Evolutionary conservation across 768 basidiomycete species (phyloP), one percentile per base, ranked within the genome.

Genomic region (Tricholoma sp.): DNA sequence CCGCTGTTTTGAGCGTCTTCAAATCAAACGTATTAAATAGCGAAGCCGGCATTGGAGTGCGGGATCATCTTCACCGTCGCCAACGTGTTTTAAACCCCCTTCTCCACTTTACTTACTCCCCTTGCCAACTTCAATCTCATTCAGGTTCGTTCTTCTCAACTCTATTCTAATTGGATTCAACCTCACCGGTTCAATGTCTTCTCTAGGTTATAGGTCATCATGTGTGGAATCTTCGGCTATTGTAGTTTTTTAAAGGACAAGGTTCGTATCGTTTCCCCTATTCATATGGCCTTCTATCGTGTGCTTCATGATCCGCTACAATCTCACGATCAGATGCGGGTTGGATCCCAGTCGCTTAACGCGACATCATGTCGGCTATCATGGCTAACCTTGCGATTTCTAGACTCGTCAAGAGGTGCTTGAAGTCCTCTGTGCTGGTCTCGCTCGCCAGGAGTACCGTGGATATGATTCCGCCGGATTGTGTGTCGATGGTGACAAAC

Each of bases 161-260:
- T 0, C 10, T 28, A 50, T 6, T 17, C 11, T 24, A 24, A 24
- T 24, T 24, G 2, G 12, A 29, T 13, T 13, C 2, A 5, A 42
- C 28, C 32, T 49, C 29, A 31, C 1, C 6, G 15, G 4, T 28
- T 20, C 24, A 53, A 41, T 6, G 5, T 32, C 15, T 31, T 3
- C 9, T 6, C 15, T 18, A 24, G 24, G 7, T 20, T 20, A 15
- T 37, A 13, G 41, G 39, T 53, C 53, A 72, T 62, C 56, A 93
- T 92, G 91, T 94, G 91, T 75, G 95, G 95, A 74, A 98, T 98
- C 76, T 98, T 98, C 71, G 91, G 81, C 55, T 98, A 97, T 76
- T 94, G 92, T 80, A 95, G 85, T 72, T 98, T 75, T 79, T 81
- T 98, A 69, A 88, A 88, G 74, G 95, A 98, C 76, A 95, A 94